Percentiles rank a stretch among this genome's conserved stretches.
These are phyloP conservation scores for Ganoderma lingzhi DNA, from an alignment of 1,284 basidiomycete genomes.

Conservation along the genomic window DNA sequence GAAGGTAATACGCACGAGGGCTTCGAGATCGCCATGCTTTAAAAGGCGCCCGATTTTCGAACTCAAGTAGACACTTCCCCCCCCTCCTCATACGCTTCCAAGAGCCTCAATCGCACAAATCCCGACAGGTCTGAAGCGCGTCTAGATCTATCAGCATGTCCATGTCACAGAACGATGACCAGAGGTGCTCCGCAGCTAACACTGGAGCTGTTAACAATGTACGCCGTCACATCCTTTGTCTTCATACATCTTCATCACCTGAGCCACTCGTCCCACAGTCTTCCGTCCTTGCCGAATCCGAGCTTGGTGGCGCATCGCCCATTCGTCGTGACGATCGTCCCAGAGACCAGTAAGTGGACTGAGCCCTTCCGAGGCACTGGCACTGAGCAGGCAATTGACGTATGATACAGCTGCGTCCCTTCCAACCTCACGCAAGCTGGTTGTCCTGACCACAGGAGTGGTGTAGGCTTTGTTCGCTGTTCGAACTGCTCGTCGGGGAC, in stretches of 20 bases:
- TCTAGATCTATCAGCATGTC: background rate
- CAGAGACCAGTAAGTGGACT: background rate
- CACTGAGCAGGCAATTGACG: background rate
- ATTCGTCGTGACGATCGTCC: background rate
- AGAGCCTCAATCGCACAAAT: background rate
- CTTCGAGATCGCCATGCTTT: slow-evolving; percentile 1
- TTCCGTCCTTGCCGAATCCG: background rate
- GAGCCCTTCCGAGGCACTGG: background rate
- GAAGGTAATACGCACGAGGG: background rate
- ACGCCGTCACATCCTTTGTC: background rate
- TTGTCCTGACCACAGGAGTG: background rate
- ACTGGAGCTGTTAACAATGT: background rate
- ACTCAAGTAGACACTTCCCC: background rate
- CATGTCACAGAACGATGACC: background rate
- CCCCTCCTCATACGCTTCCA: background rate
- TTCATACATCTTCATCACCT: background rate
- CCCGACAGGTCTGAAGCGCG: background rate
- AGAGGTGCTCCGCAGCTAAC: background rate
- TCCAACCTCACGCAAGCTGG: background rate
- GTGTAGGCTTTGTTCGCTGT: background rate
- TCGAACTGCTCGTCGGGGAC: background rate
- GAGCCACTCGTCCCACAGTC: background rate
- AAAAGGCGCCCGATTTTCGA: background rate
- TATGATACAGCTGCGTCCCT: background rate
- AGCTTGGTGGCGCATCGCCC: background rate